Conservation (phyloP, 2,329 filamentous ascomycete genomes). For the Colletotrichum shisoi region DNA sequence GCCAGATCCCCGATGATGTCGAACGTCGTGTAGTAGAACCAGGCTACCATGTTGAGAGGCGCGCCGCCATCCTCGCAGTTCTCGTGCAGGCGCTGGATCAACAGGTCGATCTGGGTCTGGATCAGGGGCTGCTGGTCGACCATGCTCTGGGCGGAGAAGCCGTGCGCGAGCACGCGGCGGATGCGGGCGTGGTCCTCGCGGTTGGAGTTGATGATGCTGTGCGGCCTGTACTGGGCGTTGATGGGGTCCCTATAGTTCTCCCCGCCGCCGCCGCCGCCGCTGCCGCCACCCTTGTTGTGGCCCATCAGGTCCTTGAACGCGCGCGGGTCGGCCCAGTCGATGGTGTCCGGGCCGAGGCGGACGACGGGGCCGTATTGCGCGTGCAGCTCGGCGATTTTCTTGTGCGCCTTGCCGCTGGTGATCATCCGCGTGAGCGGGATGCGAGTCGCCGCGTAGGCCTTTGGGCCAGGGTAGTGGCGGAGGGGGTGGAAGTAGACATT, state of each 20-base stretch:
- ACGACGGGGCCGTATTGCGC: constrained; percentile 48
- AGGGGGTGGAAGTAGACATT: constrained; percentile 50
- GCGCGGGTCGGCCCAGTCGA: constrained; percentile 49
- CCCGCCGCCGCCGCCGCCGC: constrained; percentile 15
- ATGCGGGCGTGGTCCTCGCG: constrained; percentile 41
- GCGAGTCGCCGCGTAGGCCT: constrained; percentile 22
- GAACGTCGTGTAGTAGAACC: constrained; percentile 44
- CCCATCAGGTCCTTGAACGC: constrained; percentile 56
- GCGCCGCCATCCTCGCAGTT: constrained; percentile 22
- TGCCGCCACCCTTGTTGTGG: constrained; percentile 29
- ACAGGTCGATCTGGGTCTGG: constrained; percentile 43
- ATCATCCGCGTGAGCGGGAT: constrained; percentile 21
- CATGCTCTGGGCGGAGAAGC: constrained; percentile 47
- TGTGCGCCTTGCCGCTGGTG: constrained; percentile 14
- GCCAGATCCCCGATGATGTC: constrained; percentile 47
- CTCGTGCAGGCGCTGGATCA: constrained; percentile 47
- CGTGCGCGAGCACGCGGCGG: constrained; percentile 44
- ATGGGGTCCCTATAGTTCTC: constrained; percentile 31
- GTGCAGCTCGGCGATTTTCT: constrained; percentile 35
- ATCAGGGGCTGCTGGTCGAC: constrained; percentile 46
- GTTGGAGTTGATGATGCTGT: constrained; percentile 32
- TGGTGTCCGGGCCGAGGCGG: constrained; percentile 50
- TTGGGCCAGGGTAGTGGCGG: constrained; percentile 46
- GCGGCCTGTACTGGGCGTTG: constrained; percentile 21
- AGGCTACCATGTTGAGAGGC: constrained; percentile 26